phyloP scores from a whole-genome alignment of 257 asterid species.

The Linderniella brevidens region DNA sequence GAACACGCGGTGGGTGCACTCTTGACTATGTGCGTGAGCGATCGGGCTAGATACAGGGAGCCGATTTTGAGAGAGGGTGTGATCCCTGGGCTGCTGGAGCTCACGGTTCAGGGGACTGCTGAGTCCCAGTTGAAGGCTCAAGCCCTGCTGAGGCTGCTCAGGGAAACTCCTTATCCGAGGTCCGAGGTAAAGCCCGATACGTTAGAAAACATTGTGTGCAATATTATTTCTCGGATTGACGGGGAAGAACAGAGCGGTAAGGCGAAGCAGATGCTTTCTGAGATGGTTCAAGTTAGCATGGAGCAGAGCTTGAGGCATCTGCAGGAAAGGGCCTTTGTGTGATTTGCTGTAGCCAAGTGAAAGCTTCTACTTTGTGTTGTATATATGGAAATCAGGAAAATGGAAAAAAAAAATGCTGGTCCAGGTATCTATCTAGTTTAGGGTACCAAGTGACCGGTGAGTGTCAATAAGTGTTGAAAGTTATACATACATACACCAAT shows the following conservation, averaged over 20 bases:
- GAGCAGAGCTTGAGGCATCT: slow-evolving; percentile 76
- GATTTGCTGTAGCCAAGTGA: slow-evolving; percentile 25
- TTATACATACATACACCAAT: slow-evolving; percentile 5
- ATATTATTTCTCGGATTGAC: slow-evolving; percentile 60
- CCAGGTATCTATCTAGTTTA: slow-evolving; percentile 33
- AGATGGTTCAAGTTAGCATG: slow-evolving; percentile 97
- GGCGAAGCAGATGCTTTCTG: slow-evolving; percentile 83
- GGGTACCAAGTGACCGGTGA: slow-evolving; percentile 44
- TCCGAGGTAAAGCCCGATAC: slow-evolving; percentile 62
- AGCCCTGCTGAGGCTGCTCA: slow-evolving; percentile 40
- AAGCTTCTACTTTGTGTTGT: neutral
- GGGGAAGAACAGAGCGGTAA: slow-evolving; percentile 66
- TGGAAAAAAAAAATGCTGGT: slow-evolving; percentile 22
- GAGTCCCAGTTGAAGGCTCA: slow-evolving; percentile 70
- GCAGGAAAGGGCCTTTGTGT: slow-evolving; percentile 38
- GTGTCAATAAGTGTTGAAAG: slow-evolving; percentile 20
- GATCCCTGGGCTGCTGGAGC: slow-evolving; percentile 90
- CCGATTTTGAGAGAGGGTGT: slow-evolving; percentile 84
- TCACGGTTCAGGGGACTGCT: slow-evolving; percentile 74
- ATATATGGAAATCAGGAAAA: neutral
- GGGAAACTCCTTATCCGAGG: slow-evolving; percentile 75
- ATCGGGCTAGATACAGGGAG: slow-evolving; percentile 62
- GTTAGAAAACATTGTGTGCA: slow-evolving; percentile 58
- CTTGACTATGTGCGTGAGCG: slow-evolving; percentile 57
- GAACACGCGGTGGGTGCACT: slow-evolving; percentile 87